Conservation (phyloP, 73 alveolate species). For the Tetrahymena elliotti region DNA sequence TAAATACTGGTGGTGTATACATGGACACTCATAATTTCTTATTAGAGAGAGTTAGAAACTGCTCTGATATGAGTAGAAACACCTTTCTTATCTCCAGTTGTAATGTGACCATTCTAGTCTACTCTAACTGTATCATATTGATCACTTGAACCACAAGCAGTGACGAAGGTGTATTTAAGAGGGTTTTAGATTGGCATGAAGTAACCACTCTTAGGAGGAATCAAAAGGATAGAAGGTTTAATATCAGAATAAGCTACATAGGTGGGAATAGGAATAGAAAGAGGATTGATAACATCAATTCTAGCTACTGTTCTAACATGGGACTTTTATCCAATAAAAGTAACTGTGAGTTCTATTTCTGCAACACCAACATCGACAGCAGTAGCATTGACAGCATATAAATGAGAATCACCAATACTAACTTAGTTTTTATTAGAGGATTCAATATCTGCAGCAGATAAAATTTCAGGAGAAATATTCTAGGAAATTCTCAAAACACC, state of each 20-base stretch:
- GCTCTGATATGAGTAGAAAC: not conserved
- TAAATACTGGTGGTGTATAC: not conserved
- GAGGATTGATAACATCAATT: not conserved
- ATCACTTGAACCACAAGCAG: not conserved
- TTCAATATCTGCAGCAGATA: not conserved
- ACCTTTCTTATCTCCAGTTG: not conserved
- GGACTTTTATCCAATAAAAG: not conserved
- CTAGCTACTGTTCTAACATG: not conserved
- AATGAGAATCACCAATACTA: not conserved
- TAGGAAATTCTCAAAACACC: not conserved
- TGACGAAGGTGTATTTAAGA: not conserved
- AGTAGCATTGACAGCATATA: not conserved
- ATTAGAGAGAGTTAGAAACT: not conserved
- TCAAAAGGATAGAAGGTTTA: not conserved
- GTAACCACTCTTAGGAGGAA: conserved; percentile 1
- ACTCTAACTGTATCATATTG: not conserved
- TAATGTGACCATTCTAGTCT: not conserved
- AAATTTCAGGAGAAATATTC: not conserved
- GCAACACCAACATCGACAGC: conserved; percentile 1
- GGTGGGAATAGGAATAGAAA: not conserved
- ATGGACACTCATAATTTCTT: not conserved
- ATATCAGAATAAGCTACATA: not conserved
- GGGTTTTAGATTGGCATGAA: not conserved
- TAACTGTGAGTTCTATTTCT: not conserved
- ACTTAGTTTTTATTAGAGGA: not conserved